Percentiles rank a stretch among this genome's conserved stretches.
Evolutionary conservation across 2,329 filamentous ascomycete genomes (phyloP).

Genomic region (Cercospora beticola): DNA sequence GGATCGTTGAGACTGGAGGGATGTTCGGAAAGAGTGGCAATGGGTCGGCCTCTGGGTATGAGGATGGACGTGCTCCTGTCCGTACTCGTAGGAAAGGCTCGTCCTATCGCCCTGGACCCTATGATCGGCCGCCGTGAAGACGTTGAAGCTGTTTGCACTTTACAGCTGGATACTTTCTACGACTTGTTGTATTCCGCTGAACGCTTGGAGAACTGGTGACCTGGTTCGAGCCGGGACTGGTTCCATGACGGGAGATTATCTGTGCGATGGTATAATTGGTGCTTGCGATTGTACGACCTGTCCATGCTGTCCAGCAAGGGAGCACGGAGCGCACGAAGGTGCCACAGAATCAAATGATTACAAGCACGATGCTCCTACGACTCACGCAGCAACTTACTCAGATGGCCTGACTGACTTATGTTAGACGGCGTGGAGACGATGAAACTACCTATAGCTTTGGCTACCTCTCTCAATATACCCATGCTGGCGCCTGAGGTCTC

Average conservation of each 20-base stretch:
- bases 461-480: too few species aligned
- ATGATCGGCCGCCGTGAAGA: neutral
- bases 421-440: too few species aligned
- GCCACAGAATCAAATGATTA: neutral
- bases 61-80: neutral
- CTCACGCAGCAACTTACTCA: neutral
- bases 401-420: neutral
- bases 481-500: neutral
- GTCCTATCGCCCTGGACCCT: neutral
- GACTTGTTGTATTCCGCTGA: too few species aligned
- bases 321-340: neutral
- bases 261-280: neutral
- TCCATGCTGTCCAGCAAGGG: neutral
- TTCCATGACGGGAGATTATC: neutral
- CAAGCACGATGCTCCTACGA: neutral
- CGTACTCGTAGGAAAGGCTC: neutral
- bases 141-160: neutral
- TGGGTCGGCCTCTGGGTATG: neutral
- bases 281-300: neutral
- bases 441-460: too few species aligned
- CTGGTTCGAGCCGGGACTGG: too few species aligned
- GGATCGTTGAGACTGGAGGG: neutral
- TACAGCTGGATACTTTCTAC: neutral
- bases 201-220: too few species aligned
- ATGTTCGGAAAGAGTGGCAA: neutral